phyloP scores from a whole-genome alignment of 192 early-diverging fungal species.

The Chytriomyces hyalinus region DNA sequence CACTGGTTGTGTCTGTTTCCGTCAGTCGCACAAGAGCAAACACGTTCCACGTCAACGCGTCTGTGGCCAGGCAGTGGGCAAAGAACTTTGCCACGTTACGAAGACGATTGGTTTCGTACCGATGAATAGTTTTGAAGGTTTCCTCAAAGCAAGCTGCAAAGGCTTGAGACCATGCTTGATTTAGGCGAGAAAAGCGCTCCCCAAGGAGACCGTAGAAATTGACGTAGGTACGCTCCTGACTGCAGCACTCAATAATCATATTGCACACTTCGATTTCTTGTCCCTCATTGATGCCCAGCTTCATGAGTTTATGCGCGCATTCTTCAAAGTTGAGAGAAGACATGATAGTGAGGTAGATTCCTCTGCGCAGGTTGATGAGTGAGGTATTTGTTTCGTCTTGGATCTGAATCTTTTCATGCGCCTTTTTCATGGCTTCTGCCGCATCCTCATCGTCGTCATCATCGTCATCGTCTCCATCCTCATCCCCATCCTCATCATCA shows the following conservation, averaged over 20 bases:
- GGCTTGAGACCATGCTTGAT: conserved; percentile 74
- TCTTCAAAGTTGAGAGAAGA: conserved; percentile 95
- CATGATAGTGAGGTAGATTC: conserved; percentile 97
- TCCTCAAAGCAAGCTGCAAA: conserved; percentile 81
- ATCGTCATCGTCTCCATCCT: conserved; percentile 60
- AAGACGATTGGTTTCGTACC: conserved; percentile 89
- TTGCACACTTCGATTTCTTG: conserved; percentile 92
- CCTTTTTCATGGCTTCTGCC: conserved; percentile 42
- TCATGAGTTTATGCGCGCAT: conserved; percentile 92
- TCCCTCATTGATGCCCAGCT: conserved; percentile 79
- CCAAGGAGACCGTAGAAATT: conserved; percentile 92
- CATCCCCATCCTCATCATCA: conserved; percentile 50
- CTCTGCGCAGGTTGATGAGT: conserved; percentile 83
- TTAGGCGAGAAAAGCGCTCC: conserved; percentile 89
- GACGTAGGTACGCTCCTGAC: conserved; percentile 93
- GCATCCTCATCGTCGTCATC: conserved; percentile 58
- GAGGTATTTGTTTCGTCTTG: conserved; percentile 90
- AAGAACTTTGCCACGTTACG: conserved; percentile 94
- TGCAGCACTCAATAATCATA: conserved; percentile 98
- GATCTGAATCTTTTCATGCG: conserved; percentile 62
- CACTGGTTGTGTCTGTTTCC: conserved; percentile 94
- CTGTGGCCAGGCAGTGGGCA: conserved; percentile 83
- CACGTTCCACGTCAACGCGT: conserved; percentile 84
- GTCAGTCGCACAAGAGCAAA: conserved; percentile 81
- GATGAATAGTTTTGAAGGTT: conserved; percentile 90